Conservation (phyloP, 75 land plant genomes). For the Pinus taeda region DNA sequence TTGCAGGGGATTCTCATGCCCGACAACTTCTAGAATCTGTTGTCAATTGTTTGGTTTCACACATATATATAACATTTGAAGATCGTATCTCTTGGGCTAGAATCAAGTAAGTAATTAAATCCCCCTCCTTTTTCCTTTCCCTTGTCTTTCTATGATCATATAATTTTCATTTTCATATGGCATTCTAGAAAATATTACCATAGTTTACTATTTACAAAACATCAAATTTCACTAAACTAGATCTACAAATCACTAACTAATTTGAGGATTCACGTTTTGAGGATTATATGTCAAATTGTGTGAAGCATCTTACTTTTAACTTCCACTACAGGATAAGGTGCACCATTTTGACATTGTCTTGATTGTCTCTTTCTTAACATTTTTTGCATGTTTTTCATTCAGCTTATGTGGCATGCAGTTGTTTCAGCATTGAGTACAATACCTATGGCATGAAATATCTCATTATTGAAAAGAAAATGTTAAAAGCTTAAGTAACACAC, state of each 20-base stretch:
- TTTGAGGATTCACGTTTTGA: constrained; percentile 61
- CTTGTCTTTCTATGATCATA: no score
- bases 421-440: no score
- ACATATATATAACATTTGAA: constrained; percentile 67
- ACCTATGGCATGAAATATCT: no score
- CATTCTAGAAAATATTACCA: no score
- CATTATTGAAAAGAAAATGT: no score
- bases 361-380: no score
- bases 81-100: constrained; percentile 87
- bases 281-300: constrained; percentile 88
- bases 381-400: no score
- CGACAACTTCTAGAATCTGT: constrained; percentile 79
- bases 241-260: neutral
- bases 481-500: no score
- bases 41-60: constrained; percentile 70
- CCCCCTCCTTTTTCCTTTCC: no score
- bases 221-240: neutral
- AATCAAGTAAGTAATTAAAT: constrained; percentile 34
- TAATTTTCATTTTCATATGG: no score
- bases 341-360: constrained; percentile 78
- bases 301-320: constrained; percentile 88
- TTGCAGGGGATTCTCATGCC: constrained; percentile 88
- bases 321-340: constrained; percentile 85
- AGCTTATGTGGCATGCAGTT: no score
- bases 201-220: no score